phyloP scores from a whole-genome alignment of 2,329 filamentous ascomycete species.

The Arthroderma sp. region DNA sequence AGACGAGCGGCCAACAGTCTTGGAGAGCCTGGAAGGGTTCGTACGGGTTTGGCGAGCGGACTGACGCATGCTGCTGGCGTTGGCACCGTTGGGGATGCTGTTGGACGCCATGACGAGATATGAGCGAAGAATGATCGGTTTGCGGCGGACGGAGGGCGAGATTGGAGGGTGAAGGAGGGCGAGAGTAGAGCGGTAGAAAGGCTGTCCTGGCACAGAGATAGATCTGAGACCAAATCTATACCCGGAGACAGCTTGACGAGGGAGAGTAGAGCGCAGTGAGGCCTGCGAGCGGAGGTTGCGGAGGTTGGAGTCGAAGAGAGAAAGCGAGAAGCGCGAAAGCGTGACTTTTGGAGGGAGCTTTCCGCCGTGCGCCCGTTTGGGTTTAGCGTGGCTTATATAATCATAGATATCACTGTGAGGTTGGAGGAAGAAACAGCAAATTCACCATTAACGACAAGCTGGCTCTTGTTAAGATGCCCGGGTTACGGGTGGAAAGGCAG shows the following conservation, averaged over 20 bases:
- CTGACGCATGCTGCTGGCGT: slow-evolving; percentile 24
- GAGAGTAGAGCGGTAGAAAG: background rate
- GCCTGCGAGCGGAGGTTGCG: background rate
- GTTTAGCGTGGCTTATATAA: background rate
- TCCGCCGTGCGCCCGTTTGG: background rate
- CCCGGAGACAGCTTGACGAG: background rate
- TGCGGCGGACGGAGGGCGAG: background rate
- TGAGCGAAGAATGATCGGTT: background rate
- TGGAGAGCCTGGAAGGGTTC: slow-evolving; percentile 39
- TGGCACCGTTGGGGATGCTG: slow-evolving; percentile 18
- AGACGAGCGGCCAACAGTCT: slow-evolving; percentile 31
- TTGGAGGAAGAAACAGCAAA: background rate
- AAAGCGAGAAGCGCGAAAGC: background rate
- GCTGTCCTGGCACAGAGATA: background rate
- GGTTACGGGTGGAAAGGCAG: no score
- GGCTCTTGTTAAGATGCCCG: no score
- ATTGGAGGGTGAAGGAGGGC: background rate
- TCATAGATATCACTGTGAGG: background rate
- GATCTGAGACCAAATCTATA: background rate
- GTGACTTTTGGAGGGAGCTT: background rate
- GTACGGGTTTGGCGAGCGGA: slow-evolving; percentile 38
- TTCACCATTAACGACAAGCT: background rate
- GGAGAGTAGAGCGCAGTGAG: background rate
- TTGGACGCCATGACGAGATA: slow-evolving; percentile 8
- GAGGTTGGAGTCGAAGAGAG: background rate